phyloP scores from a whole-genome alignment of 306 rosid species.

The Canavalia gladiata region DNA sequence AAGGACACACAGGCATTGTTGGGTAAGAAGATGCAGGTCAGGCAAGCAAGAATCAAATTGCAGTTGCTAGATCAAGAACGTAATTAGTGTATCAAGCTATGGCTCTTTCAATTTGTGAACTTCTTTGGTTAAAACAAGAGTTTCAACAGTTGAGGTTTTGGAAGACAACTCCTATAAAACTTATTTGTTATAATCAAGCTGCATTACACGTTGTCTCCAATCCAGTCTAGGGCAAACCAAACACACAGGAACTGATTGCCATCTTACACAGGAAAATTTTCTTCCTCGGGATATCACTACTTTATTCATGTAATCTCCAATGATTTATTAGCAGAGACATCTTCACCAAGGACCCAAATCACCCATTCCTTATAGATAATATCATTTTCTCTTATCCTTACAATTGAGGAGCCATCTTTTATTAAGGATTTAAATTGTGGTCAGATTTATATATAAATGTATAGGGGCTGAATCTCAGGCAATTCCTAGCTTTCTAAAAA shows the following conservation, averaged over 20 bases:
- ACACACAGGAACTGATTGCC: conserved; percentile 9
- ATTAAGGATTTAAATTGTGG: conserved; percentile 19
- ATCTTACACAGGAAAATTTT: neutral
- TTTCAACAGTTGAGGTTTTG: neutral
- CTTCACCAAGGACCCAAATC: conserved; percentile 27
- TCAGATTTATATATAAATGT: conserved; percentile 7
- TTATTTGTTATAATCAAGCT: conserved; percentile 2
- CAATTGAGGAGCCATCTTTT: conserved; percentile 10
- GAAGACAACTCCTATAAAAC: conserved; percentile 17
- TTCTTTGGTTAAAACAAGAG: neutral
- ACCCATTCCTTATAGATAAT: neutral
- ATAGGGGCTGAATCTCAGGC: neutral
- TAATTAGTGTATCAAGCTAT: neutral
- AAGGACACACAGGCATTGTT: neutral
- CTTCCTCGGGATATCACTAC: neutral
- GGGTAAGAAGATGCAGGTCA: neutral
- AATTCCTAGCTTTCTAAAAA: conserved; percentile 22
- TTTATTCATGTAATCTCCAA: neutral
- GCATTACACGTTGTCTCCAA: neutral
- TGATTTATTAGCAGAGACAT: conserved; percentile 13
- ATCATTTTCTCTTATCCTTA: conserved; percentile 3
- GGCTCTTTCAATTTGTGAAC: conserved; percentile 25
- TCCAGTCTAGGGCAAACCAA: conserved; percentile 10
- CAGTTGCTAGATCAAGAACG: neutral
- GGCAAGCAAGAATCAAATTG: conserved; percentile 2